Conservation (phyloP, 2,329 filamentous ascomycete species). For the Aureobasidium sp. region DNA sequence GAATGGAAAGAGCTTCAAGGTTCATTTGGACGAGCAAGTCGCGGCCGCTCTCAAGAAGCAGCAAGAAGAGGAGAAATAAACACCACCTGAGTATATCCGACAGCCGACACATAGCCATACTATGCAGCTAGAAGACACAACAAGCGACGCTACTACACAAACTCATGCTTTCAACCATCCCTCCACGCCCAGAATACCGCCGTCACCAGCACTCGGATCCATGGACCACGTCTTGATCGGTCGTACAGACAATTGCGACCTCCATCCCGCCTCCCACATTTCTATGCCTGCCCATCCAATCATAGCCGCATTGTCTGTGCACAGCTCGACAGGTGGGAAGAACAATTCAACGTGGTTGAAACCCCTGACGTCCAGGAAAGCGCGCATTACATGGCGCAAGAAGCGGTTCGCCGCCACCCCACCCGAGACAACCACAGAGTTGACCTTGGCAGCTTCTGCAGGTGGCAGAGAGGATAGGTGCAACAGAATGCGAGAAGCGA, state of each 20-base stretch:
- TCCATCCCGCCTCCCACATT: slow-evolving; percentile 77
- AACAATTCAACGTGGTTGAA: slow-evolving; percentile 53
- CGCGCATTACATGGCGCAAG: slow-evolving; percentile 53
- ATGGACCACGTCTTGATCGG: slow-evolving; percentile 66
- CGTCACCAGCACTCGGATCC: slow-evolving; percentile 51
- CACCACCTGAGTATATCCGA: neutral
- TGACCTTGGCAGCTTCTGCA: slow-evolving; percentile 26
- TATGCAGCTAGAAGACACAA: neutral
- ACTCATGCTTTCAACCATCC: slow-evolving; percentile 7
- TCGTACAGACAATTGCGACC: slow-evolving; percentile 50
- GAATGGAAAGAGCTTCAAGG: slow-evolving; percentile 37
- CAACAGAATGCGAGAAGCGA: slow-evolving; percentile 65
- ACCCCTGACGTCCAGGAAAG: slow-evolving; percentile 59
- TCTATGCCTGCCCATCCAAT: slow-evolving; percentile 89
- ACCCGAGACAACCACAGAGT: slow-evolving; percentile 72
- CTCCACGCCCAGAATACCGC: slow-evolving; percentile 56
- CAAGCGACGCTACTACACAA: neutral
- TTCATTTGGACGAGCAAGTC: slow-evolving; percentile 38
- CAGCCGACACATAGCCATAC: neutral
- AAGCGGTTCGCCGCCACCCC: slow-evolving; percentile 84
- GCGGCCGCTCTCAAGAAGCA: slow-evolving; percentile 25
- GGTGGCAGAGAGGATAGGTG: slow-evolving; percentile 16
- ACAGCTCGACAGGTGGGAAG: slow-evolving; percentile 68
- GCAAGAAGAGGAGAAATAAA: neutral
- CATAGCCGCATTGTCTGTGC: slow-evolving; percentile 97